Percentiles rank a stretch among this genome's conserved stretches.
Conservation (phyloP, 2,329 filamentous ascomycete genomes). For the Myriosclerotinia scirpicola region DNA sequence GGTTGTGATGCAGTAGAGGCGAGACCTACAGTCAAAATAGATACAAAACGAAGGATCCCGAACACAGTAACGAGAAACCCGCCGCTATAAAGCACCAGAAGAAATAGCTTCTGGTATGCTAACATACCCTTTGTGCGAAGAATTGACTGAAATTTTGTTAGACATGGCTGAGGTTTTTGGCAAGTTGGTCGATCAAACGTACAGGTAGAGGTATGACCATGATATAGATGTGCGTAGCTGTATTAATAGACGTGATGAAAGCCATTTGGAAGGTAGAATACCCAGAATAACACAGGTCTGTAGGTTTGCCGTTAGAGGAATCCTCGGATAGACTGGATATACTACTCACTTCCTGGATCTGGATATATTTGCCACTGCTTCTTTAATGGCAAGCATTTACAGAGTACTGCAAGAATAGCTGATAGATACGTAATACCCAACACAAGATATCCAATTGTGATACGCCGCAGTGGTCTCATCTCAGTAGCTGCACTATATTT, state of each 20-base stretch:
- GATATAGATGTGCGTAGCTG: constrained; percentile 13
- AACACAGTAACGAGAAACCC: constrained; percentile 17
- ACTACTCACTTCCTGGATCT: constrained; percentile 16
- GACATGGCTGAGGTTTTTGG: neutral
- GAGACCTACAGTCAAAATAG: constrained; percentile 7
- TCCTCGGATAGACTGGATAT: neutral
- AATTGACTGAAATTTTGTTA: neutral
- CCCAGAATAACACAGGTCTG: constrained; percentile 17
- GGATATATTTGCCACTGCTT: constrained; percentile 24
- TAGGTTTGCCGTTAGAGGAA: neutral
- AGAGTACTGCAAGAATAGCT: constrained; percentile 15
- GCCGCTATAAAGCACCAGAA: constrained; percentile 13
- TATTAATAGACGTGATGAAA: constrained; percentile 14
- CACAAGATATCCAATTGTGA: constrained; percentile 14
- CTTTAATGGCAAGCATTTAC: constrained; percentile 17
- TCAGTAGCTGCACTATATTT: neutral
- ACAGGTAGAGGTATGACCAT: constrained; percentile 17
- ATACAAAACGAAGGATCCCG: constrained; percentile 6
- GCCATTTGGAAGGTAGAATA: constrained; percentile 12
- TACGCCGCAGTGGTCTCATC: constrained; percentile 4
- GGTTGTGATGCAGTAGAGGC: neutral
- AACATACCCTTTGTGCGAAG: neutral
- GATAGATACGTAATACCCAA: constrained; percentile 9
- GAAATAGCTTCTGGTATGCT: constrained; percentile 10
- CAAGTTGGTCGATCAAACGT: neutral